Percentiles rank a stretch among this genome's conserved stretches.
phyloP scores from a whole-genome alignment of 2,329 filamentous ascomycete species.

The Botrytis squamosa region DNA sequence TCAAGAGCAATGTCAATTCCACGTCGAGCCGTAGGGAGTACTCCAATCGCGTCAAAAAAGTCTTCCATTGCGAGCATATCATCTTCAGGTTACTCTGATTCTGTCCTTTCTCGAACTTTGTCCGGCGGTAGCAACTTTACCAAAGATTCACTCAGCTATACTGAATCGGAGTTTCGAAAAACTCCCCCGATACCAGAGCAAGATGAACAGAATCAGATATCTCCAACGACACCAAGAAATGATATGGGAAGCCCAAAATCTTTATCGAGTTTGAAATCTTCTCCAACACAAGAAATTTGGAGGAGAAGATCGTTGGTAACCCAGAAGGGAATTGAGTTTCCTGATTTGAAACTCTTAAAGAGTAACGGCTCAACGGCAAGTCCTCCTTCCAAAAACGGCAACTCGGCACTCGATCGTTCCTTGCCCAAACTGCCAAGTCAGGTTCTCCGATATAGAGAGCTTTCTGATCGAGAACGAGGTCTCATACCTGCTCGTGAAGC shows the following conservation, averaged over 20 bases:
- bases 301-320: conserved; percentile 34
- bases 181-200: conserved; percentile 32
- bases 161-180: conserved; percentile 29
- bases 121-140: conserved; percentile 31
- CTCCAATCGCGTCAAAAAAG: conserved; percentile 21
- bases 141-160: conserved; percentile 32
- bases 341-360: conserved; percentile 36
- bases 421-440: conserved; percentile 26
- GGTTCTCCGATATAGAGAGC: conserved; percentile 26
- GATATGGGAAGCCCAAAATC: conserved; percentile 14
- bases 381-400: conserved; percentile 30
- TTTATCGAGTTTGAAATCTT: conserved; percentile 27
- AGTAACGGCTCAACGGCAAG: conserved; percentile 38
- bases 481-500: conserved; percentile 35
- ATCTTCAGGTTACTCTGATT: conserved; percentile 34
- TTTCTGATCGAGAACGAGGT: conserved; percentile 32
- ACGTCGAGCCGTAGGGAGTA: conserved; percentile 34
- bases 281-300: conserved; percentile 36
- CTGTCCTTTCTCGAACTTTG: conserved; percentile 25
- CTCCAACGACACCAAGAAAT: conserved; percentile 23
- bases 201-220: conserved; percentile 26
- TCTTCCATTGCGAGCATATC: conserved; percentile 31
- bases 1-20: conserved; percentile 29
- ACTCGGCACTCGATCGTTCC: conserved; percentile 23
- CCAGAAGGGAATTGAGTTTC: conserved; percentile 33